phyloP scores from a whole-genome alignment of 1,284 basidiomycete genomes.

The Cutaneotrichosporon sp. region DNA sequence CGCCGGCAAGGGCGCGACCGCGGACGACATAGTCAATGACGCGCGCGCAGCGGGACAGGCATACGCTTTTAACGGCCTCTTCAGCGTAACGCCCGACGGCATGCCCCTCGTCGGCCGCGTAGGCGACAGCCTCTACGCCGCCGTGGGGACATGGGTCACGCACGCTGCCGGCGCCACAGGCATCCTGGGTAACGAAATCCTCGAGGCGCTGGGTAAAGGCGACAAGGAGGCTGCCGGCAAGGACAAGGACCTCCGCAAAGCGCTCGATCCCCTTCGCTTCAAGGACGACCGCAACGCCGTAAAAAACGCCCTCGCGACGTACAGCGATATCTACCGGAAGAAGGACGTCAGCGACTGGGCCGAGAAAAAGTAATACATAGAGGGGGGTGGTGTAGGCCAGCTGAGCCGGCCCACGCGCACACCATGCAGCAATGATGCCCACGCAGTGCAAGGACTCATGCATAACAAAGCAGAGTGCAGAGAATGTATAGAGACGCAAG shows the following conservation, averaged over 20 bases:
- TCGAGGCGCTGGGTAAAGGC: conserved; percentile 7
- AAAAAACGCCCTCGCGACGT: conserved; percentile 17
- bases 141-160: conserved; percentile 30
- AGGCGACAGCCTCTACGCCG: conserved; percentile 16
- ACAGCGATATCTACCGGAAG: conserved; percentile 25
- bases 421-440: no score
- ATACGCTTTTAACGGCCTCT: conserved; percentile 27
- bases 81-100: conserved; percentile 29
- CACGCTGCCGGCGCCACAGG: conserved; percentile 22
- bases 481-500: not conserved
- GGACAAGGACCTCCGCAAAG: conserved; percentile 9
- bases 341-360: conserved; percentile 14
- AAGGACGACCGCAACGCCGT: conserved; percentile 1
- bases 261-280: conserved; percentile 34
- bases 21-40: not conserved
- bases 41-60: not conserved
- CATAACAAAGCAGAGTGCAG: no score
- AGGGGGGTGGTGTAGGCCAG: no score
- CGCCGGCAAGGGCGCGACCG: not conserved
- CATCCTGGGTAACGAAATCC: conserved; percentile 20
- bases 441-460: no score
- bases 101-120: conserved; percentile 23
- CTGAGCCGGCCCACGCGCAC: no score
- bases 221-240: not conserved
- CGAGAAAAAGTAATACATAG: no score